Evolutionary conservation across 148 eudicot species (phyloP), one percentile per base, ranked within the genome.

Genomic region (Rhododendron molle): DNA sequence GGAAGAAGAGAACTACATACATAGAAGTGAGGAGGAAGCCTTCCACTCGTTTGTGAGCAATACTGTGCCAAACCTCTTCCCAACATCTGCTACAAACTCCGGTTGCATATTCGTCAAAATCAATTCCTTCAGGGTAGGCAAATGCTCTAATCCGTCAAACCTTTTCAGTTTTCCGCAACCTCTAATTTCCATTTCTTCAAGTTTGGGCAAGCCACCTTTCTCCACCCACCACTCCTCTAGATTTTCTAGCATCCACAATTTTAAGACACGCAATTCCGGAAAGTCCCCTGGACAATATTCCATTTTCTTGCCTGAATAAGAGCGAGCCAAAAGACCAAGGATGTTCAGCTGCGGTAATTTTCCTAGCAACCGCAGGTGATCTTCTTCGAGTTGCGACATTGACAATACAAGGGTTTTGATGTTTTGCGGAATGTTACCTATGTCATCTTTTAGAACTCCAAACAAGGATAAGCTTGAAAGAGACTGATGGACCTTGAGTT

Each of bases 381-480:
- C 78, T 36, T 74, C 46, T 34, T 34, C 1, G n/a, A 74, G 47
- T 36, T 36, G 21, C 1, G 46, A 74, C 78, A 74, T 74, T 0
- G 46, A 74, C 78, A 74, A 16, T 34, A 46, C 7, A 6, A 74
- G 46, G 78, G n/a, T 20, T 36, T 74, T 74, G 78, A 74, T 43
- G 46, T 74, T 74, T 20, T 0, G 46, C 0, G 44, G 78, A 36
- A 74, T 7, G 23, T 36, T 34, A 5, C n/a, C 36, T 5, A 16
- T 74, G 11, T 7, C 46, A 74, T 74, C 47, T 38, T 74, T 34
- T 0, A 74, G 40, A 7, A 36, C 10, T 36, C 78, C 78, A 74
- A 74, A 74, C 78, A 74, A 74, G 46, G 43, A 74, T 74, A 74
- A 74, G n/a, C n/a, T 74, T 74, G 0, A 36, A 74, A 74, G 78